These are phyloP conservation scores for Elasticomyces elasticus DNA, from an alignment of 495 filamentous ascomycete genomes.

Conservation along the genomic window DNA sequence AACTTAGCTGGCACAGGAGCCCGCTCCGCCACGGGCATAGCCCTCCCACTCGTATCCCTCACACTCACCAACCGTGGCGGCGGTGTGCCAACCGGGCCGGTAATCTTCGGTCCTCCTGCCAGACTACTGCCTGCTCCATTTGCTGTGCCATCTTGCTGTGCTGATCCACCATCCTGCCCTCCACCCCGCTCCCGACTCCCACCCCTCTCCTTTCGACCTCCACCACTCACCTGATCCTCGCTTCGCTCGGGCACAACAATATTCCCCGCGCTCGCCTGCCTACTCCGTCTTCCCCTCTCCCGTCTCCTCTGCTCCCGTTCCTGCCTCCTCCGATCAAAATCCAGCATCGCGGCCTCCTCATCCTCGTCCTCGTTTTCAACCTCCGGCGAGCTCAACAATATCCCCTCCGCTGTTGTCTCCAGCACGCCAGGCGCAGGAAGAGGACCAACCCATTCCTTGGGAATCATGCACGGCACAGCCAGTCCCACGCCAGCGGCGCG, in stretches of 20 bases:
- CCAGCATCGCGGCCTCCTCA: conserved; percentile 45
- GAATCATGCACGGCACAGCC: conserved; percentile 67
- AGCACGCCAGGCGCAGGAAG: no score
- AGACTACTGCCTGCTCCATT: conserved; percentile 6
- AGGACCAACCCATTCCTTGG: conserved; percentile 67
- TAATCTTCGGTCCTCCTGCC: conserved; percentile 19
- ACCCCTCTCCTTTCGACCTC: not conserved
- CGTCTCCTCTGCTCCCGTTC: conserved; percentile 6
- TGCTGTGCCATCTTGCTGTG: no score
- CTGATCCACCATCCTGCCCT: no score
- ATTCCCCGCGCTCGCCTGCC: not conserved
- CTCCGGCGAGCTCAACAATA: conserved; percentile 51
- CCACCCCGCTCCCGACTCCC: no score
- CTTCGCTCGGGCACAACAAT: not conserved
- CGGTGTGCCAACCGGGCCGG: conserved; percentile 4
- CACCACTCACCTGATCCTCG: not conserved
- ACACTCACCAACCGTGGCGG: conserved; percentile 15
- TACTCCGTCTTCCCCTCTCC: conserved; percentile 4
- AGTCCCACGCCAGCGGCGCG: conserved; percentile 69
- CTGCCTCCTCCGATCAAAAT: conserved; percentile 14
- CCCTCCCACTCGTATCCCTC: conserved; percentile 25
- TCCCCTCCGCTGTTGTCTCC: conserved; percentile 60
- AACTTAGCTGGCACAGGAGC: conserved; percentile 27
- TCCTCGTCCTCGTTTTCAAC: conserved; percentile 39
- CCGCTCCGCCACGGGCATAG: conserved; percentile 25